Conservation (phyloP, 2,329 filamentous ascomycete species). For the Bisporella sp. region DNA sequence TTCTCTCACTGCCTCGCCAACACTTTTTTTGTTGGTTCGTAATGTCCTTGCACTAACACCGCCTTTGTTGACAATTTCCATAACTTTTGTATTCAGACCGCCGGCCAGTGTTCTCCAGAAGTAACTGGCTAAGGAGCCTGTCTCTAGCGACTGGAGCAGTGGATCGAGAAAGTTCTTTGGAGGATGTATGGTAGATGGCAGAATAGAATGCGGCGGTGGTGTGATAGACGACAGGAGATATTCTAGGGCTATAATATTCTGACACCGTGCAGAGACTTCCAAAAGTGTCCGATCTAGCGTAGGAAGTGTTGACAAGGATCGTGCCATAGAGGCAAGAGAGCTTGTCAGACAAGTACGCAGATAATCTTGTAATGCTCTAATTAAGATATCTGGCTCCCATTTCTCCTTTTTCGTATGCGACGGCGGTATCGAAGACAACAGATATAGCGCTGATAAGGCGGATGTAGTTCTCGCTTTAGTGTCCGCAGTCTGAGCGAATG, state of each 20-base stretch:
- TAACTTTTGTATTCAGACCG: constrained; percentile 66
- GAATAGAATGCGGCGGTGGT: constrained; percentile 60
- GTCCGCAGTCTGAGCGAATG: constrained; percentile 63
- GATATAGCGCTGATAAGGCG: constrained; percentile 69
- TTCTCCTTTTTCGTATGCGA: constrained; percentile 38
- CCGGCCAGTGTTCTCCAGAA: constrained; percentile 90
- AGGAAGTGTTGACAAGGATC: constrained; percentile 73
- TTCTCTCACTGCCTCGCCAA: constrained; percentile 72
- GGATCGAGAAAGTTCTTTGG: constrained; percentile 57
- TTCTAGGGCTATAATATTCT: constrained; percentile 87
- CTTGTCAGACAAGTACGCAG: constrained; percentile 75
- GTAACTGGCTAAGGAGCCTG: constrained; percentile 77
- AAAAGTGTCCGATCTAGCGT: constrained; percentile 73
- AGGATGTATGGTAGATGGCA: constrained; percentile 30
- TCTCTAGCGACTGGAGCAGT: constrained; percentile 74
- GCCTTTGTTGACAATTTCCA: constrained; percentile 76
- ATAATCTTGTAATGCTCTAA: constrained; percentile 73
- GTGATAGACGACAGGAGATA: constrained; percentile 63
- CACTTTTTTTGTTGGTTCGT: constrained; percentile 63
- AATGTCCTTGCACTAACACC: constrained; percentile 80
- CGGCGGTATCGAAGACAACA: constrained; percentile 63
- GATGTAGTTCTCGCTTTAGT: constrained; percentile 66
- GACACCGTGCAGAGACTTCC: constrained; percentile 78
- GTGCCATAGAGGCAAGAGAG: constrained; percentile 65
- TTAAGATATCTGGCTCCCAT: constrained; percentile 57